phyloP scores from a whole-genome alignment of 352 stramenopile species.

The Phytophthora kernoviae region DNA sequence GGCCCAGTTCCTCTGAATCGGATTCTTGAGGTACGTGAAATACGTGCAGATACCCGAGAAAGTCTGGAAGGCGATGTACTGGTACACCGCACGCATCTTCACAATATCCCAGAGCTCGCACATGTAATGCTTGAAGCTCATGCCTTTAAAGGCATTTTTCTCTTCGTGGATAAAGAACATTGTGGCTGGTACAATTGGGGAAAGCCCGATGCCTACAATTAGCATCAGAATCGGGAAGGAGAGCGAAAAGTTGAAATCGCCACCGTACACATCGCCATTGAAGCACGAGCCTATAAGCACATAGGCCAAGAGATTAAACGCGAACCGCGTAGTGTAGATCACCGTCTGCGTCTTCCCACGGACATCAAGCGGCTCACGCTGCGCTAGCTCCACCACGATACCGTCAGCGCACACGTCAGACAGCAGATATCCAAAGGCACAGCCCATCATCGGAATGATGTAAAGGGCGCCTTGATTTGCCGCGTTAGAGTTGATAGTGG shows the following conservation, averaged over 20 bases:
- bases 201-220: conserved; percentile 39
- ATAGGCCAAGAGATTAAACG: conserved; percentile 44
- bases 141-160: conserved; percentile 26
- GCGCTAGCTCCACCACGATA: conserved; percentile 51
- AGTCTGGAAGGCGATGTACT: conserved; percentile 49
- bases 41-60: conserved; percentile 43
- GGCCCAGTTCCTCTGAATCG: conserved; percentile 52
- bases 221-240: conserved; percentile 50
- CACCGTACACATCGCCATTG: conserved; percentile 54
- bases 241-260: conserved; percentile 49
- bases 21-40: conserved; percentile 48
- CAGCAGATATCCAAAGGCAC: conserved; percentile 50
- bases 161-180: conserved; percentile 55
- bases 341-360: conserved; percentile 52
- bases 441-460: conserved; percentile 54
- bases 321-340: conserved; percentile 52
- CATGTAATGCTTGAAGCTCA: conserved; percentile 49
- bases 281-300: conserved; percentile 49
- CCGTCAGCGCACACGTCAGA: conserved; percentile 55
- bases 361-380: conserved; percentile 46
- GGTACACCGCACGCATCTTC: conserved; percentile 51
- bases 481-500: conserved; percentile 45
- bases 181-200: conserved; percentile 40
- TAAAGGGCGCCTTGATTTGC: conserved; percentile 39
- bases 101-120: conserved; percentile 50